Percentiles rank a stretch among this genome's conserved stretches.
phyloP scores from a whole-genome alignment of 257 asterid genomes.

The Nicotiana otophora region DNA sequence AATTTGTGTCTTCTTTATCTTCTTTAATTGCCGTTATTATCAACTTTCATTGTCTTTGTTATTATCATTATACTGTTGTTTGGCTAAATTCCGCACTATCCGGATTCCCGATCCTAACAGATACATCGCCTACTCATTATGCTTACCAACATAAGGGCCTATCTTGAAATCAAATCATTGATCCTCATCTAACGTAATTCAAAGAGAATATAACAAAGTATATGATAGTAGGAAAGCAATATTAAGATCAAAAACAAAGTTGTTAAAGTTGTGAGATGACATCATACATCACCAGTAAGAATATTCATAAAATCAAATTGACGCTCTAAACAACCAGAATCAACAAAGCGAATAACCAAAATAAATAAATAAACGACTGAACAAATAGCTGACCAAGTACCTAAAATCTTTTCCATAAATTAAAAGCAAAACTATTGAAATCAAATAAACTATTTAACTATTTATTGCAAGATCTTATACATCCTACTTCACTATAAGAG shows the following conservation, averaged over 20 bases:
- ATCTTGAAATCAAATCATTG: not conserved
- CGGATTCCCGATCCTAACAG: too few relatives aligned
- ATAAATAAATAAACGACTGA: not conserved
- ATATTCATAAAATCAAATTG: not conserved
- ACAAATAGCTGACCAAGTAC: not conserved
- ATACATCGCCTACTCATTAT: not conserved
- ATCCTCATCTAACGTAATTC: not conserved
- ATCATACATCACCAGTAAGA: not conserved
- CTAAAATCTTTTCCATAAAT: not conserved
- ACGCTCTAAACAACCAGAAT: conserved; percentile 10
- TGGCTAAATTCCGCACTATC: too few relatives aligned
- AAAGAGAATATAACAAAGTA: not conserved
- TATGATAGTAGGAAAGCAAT: conserved; percentile 11
- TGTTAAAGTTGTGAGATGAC: not conserved
- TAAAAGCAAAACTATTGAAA: not conserved
- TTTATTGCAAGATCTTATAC: not conserved
- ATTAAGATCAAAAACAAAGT: conserved; percentile 27
- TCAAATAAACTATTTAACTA: not conserved
- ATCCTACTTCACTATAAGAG: not conserved
- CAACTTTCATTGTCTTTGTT: too few relatives aligned
- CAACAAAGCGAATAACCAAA: not conserved
- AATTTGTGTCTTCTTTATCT: too few relatives aligned
- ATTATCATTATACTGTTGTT: too few relatives aligned
- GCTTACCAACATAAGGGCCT: not conserved
- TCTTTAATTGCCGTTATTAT: too few relatives aligned